Evolutionary conservation across 2,329 filamentous ascomycete genomes (phyloP), one percentile per base, ranked within the genome.

Genomic region (Thielaviopsis euricoi): DNA sequence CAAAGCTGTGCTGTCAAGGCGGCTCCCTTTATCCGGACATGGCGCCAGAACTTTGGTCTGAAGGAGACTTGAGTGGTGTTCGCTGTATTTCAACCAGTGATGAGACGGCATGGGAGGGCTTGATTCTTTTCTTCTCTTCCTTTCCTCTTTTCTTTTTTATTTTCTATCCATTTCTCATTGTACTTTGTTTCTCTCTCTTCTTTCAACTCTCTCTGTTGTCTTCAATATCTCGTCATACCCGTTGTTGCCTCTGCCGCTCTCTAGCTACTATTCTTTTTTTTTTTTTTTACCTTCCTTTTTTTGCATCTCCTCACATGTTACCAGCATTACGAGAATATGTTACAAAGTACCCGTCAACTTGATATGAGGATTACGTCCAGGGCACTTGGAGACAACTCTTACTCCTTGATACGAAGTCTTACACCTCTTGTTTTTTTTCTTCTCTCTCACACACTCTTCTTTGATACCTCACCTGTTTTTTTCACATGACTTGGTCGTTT

Each of bases 1-100:
- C 73, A 80, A 54, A 81, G 79, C 63, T 97, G 93, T 69, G 81
- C 84, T 61, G 77, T 79, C 56, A 85, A 91, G 68, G 82, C 90
- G 64, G 74, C 74, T 55, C 68, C 66, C 26, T 81, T 74, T 64
- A 70, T 71, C 61, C 66, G 74, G 55, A 70, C 72, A 58, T 77
- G 77, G 75, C 72, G 69, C 61, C 66, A 68, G 40, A 69, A 71
- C 10, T 75, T 75, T 60, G 64, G 63, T 51, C 57, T 55, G 64
- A 80, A 61, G 73, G 78, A 66, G 71, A 72, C 58, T 25, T 58
- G 53, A 48, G 49, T 21, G 12, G 10, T 7, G 48, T 17, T n/a
- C 6, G 13, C 17, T 19, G 49, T 57, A 22, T 40, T 40, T 52
- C 21, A 33, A 17, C 49, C 21, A 23, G 29, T 51, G 46, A 51